These are phyloP conservation scores for Microstegium vimineum DNA, from an alignment of 176 grass and related monocot genomes.

Conservation along the genomic window DNA sequence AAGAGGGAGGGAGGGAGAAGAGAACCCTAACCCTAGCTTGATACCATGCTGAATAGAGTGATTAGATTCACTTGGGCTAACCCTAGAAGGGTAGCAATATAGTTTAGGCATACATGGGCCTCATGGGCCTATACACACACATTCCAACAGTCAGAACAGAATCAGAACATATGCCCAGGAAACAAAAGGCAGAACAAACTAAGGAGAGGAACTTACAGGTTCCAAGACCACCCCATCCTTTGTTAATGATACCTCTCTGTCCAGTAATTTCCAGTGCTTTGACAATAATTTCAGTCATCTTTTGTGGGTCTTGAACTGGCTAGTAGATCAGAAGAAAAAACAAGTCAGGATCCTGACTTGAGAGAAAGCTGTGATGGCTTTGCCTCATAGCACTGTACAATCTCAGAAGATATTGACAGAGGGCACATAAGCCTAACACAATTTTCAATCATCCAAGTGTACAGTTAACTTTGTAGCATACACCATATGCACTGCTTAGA, in stretches of 20 bases:
- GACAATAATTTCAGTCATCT: slow-evolving; percentile 90
- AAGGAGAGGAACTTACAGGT: slow-evolving; percentile 59
- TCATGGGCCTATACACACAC: too few species aligned
- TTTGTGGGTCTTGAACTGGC: slow-evolving; percentile 93
- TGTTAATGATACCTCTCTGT: slow-evolving; percentile 97
- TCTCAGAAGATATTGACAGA: background rate
- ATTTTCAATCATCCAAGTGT: slow-evolving; percentile 23
- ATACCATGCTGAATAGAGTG: too few species aligned
- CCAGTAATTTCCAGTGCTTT: slow-evolving; percentile 69
- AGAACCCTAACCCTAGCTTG: too few species aligned
- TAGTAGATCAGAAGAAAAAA: slow-evolving; percentile 32
- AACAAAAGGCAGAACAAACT: slow-evolving; percentile 15
- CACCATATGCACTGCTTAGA: background rate
- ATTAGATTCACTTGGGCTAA: too few species aligned
- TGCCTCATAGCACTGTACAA: background rate
- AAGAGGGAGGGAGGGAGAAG: too few species aligned
- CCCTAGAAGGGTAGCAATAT: too few species aligned
- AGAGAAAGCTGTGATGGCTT: background rate
- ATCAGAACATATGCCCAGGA: slow-evolving; percentile 7
- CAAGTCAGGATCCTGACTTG: background rate
- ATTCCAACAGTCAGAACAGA: too few species aligned
- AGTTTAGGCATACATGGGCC: too few species aligned
- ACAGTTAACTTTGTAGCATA: background rate
- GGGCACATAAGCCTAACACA: background rate
- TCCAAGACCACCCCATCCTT: slow-evolving; percentile 95